Base-by-base conservation (phyloP, 495 filamentous ascomycete species). In the Hapsidospora chrysogenum region DNA sequence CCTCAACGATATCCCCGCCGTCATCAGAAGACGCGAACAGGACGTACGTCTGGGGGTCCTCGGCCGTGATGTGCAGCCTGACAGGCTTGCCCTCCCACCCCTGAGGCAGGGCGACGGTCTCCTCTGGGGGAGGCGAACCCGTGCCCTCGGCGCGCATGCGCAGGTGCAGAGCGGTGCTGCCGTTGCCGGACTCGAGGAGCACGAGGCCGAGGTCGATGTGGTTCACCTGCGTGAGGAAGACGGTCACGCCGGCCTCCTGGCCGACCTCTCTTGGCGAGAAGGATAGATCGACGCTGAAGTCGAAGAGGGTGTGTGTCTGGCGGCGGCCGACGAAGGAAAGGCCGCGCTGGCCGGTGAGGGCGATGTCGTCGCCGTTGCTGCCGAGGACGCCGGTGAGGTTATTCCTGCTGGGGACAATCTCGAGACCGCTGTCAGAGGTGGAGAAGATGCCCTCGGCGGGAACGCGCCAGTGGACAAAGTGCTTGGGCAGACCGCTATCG, bases 181-280 rank as follows among this genome's bases (percentile, higher is more conserved):
- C n/a, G n/a, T n/a, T n/a, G n/a, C n/a, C n/a, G n/a, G n/a, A n/a
- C n/a, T n/a, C n/a, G n/a, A n/a, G n/a, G n/a, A n/a, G n/a, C n/a
- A n/a, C n/a, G n/a, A n/a, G n/a, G n/a, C n/a, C n/a, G n/a, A n/a
- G n/a, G n/a, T n/a, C n/a, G n/a, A n/a, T 39, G 34, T 70, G 66
- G 37, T 68, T 62, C 40, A 61, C 64, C 42, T 72, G 64, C 13
- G 56, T 63, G 16, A 66, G 45, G 41, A 72, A 72, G 4, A 57
- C 50, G 1, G 57, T 53, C 8, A 65, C 47, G 9, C 61, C 61
- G 21, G 54, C 55, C 35, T 65, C 59, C 29, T 62, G 47, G 31
- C 51, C 58, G 8, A 38, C 3, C 1, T 22, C 35, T 2, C 36
- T 42, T 0, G 63, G 64, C 0, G 45, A 20, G 39, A 63, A 68